Percentiles rank a stretch among this genome's conserved stretches.
Evolutionary conservation across 495 filamentous ascomycete species (phyloP).

Genomic region (Lepidopterella palustris): DNA sequence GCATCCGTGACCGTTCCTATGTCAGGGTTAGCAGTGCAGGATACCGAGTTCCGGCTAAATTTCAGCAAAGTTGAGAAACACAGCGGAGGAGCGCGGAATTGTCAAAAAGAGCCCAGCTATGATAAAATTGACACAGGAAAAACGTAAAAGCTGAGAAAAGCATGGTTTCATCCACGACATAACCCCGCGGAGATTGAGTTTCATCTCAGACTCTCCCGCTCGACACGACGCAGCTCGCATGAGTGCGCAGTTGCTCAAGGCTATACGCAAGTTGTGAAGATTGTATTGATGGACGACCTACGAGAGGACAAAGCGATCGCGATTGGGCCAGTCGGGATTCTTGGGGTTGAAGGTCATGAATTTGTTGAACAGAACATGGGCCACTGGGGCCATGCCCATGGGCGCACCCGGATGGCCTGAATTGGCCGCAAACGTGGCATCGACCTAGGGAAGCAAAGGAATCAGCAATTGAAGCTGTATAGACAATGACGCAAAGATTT

Average conservation of each 20-base stretch:
- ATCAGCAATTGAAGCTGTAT: slow-evolving; percentile 34
- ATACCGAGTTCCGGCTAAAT: not conserved
- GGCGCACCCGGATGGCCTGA: slow-evolving; percentile 98
- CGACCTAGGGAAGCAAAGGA: slow-evolving; percentile 55
- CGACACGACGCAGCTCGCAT: not conserved
- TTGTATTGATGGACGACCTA: slow-evolving; percentile 49
- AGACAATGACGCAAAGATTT: slow-evolving; percentile 14
- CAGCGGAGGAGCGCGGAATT: slow-evolving; percentile 21
- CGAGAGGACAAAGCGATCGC: slow-evolving; percentile 98
- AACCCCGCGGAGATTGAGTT: slow-evolving; percentile 18
- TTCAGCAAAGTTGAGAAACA: slow-evolving; percentile 2
- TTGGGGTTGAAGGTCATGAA: slow-evolving; percentile 99
- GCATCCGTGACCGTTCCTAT: slow-evolving; percentile 94
- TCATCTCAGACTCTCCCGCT: not conserved
- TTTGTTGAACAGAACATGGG: slow-evolving; percentile 97
- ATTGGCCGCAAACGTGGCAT: slow-evolving; percentile 94
- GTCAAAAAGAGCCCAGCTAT: not conserved
- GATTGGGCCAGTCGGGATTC: slow-evolving; percentile 94
- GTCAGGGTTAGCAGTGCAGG: slow-evolving; percentile 15
- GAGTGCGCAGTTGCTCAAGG: not conserved
- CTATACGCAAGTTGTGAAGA: not conserved
- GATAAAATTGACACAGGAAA: slow-evolving; percentile 1
- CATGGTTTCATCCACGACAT: slow-evolving; percentile 8
- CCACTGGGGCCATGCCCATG: slow-evolving; percentile 97
- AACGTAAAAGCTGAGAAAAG: slow-evolving; percentile 13